Evolutionary conservation across 352 stramenopile genomes (phyloP).

Genomic region (Thalassiosira livingstoniorum): DNA sequence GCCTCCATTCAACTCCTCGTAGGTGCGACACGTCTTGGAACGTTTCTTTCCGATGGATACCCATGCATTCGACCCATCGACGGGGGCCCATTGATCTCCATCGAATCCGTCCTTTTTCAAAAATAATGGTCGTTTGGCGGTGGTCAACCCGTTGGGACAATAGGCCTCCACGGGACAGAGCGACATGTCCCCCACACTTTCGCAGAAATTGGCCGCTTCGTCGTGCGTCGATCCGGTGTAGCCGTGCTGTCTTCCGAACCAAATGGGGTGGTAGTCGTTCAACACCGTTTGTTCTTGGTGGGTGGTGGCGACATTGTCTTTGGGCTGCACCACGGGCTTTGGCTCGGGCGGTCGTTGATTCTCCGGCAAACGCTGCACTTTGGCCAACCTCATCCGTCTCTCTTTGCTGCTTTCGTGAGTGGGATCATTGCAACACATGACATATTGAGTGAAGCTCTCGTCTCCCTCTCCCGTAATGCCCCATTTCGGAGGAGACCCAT

Average conservation of each 20-base stretch:
- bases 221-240: conserved; percentile 42
- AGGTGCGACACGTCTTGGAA: not conserved
- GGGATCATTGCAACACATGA: conserved; percentile 48
- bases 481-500: conserved; percentile 29
- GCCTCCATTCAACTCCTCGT: not conserved
- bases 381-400: not conserved
- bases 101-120: conserved; percentile 17
- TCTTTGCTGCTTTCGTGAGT: not conserved
- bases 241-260: conserved; percentile 39
- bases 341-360: not conserved
- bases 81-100: conserved; percentile 43
- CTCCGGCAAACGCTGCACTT: not conserved
- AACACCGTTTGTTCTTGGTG: conserved; percentile 26
- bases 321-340: not conserved
- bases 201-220: conserved; percentile 48
- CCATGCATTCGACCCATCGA: conserved; percentile 7
- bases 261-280: conserved; percentile 41
- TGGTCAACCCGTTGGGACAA: conserved; percentile 22
- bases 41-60: conserved; percentile 9
- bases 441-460: conserved; percentile 25
- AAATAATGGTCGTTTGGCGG: conserved; percentile 11
- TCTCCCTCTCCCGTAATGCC: conserved; percentile 19
- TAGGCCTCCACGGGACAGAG: conserved; percentile 38
- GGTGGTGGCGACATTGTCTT: not conserved
- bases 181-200: conserved; percentile 25